A percentile compares a stretch with the other conserved stretches of the same genome.
These are phyloP conservation scores for Penicillium sp. DNA, from an alignment of 2,329 filamentous ascomycete genomes.

Conservation along the genomic window DNA sequence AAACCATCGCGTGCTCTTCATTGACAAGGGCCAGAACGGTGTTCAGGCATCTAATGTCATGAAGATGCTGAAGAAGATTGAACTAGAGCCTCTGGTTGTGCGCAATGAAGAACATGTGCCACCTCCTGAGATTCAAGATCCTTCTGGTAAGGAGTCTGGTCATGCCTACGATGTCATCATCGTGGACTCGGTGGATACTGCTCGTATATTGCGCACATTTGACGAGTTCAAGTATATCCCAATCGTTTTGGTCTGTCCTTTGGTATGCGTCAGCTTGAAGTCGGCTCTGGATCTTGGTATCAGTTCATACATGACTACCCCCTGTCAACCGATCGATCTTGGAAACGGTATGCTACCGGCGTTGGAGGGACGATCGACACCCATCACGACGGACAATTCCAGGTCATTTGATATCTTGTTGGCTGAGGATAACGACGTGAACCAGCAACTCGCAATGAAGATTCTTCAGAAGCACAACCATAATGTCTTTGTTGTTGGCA, in stretches of 20 bases:
- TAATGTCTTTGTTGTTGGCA: slow-evolving; percentile 75
- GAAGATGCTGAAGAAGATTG: slow-evolving; percentile 74
- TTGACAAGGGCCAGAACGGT: slow-evolving; percentile 83
- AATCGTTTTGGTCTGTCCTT: slow-evolving; percentile 85
- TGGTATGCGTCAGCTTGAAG: slow-evolving; percentile 89
- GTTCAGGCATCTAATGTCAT: slow-evolving; percentile 68
- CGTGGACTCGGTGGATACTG: slow-evolving; percentile 89
- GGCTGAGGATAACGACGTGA: slow-evolving; percentile 96
- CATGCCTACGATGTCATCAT: slow-evolving; percentile 92
- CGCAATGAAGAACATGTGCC: slow-evolving; percentile 70
- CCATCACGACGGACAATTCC: slow-evolving; percentile 87
- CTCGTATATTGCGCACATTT: slow-evolving; percentile 77
- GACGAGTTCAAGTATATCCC: slow-evolving; percentile 98
- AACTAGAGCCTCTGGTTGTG: slow-evolving; percentile 81
- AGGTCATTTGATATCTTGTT: slow-evolving; percentile 94
- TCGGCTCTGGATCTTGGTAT: slow-evolving; percentile 93
- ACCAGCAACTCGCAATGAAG: slow-evolving; percentile 93
- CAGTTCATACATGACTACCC: slow-evolving; percentile 98
- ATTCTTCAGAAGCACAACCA: slow-evolving; percentile 93
- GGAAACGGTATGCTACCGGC: slow-evolving; percentile 96
- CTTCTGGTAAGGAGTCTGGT: slow-evolving; percentile 47
- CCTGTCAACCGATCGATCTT: slow-evolving; percentile 89
- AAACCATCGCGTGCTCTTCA: slow-evolving; percentile 88
- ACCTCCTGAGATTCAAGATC: slow-evolving; percentile 54
- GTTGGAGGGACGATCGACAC: slow-evolving; percentile 87